Evolutionary conservation across 371 early-diverging fungal species (phyloP).

Genomic region (Mortierella sp.): DNA sequence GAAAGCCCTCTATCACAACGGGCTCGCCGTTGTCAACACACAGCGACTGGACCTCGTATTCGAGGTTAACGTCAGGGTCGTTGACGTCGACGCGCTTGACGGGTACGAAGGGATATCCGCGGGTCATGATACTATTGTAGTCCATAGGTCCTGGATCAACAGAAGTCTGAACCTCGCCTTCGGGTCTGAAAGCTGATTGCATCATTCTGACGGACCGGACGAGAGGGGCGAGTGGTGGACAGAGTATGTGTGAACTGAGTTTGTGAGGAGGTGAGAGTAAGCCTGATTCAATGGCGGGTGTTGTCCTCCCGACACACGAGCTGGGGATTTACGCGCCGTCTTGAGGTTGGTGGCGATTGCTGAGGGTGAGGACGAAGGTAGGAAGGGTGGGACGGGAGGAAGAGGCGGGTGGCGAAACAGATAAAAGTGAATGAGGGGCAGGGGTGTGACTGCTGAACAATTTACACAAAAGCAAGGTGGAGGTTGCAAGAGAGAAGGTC

Average conservation of each 20-base stretch:
- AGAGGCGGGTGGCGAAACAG: background rate
- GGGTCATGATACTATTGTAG: slow-evolving; percentile 26
- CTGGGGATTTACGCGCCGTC: background rate
- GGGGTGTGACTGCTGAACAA: background rate
- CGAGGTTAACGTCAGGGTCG: slow-evolving; percentile 18
- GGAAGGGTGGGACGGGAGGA: background rate
- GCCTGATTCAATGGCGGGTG: background rate
- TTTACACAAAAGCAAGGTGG: background rate
- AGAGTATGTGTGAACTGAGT: background rate
- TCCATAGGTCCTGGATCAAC: slow-evolving; percentile 20
- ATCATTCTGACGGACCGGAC: slow-evolving; percentile 21
- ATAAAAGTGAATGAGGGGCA: background rate
- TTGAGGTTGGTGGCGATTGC: background rate
- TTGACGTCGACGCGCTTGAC: slow-evolving; percentile 33
- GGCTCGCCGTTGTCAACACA: slow-evolving; percentile 62
- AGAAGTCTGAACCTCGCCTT: slow-evolving; percentile 15
- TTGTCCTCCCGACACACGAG: slow-evolving; percentile 3
- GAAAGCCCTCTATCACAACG: slow-evolving; percentile 61
- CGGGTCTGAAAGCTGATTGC: slow-evolving; percentile 20
- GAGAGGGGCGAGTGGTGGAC: background rate
- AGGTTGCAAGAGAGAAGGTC: background rate
- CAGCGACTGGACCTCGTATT: slow-evolving; percentile 41
- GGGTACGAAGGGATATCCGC: slow-evolving; percentile 40
- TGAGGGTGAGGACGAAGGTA: background rate
- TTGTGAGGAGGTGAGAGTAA: background rate